phyloP scores from a whole-genome alignment of 2,329 filamentous ascomycete genomes.

The Pseudogymnoascus sp. region DNA sequence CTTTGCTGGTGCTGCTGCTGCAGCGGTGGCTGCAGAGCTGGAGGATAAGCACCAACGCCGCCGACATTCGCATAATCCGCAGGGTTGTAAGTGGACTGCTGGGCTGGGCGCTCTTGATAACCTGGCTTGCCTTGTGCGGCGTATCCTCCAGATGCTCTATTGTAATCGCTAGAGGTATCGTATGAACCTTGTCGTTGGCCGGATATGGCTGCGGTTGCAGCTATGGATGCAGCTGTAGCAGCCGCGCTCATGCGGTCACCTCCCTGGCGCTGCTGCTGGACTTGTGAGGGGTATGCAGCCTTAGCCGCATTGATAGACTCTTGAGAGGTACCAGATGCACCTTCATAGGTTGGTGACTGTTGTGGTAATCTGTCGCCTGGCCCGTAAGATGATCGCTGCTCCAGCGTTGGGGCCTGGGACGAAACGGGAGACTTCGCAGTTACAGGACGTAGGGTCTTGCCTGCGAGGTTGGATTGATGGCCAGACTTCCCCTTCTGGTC shows the following conservation, averaged over 20 bases:
- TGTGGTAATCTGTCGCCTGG: constrained; percentile 22
- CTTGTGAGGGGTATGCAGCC: constrained; percentile 45
- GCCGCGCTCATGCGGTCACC: constrained; percentile 47
- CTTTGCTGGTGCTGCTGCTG: constrained; percentile 33
- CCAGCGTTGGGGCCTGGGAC: constrained; percentile 18
- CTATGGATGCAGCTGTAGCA: constrained; percentile 45
- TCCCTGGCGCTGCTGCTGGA: constrained; percentile 35
- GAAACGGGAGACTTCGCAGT: constrained; percentile 13
- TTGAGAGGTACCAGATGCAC: constrained; percentile 36
- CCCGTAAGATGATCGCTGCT: constrained; percentile 25
- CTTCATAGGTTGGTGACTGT: constrained; percentile 31
- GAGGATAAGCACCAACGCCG: constrained; percentile 47
- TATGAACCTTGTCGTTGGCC: constrained; percentile 31
- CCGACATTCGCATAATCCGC: constrained; percentile 64
- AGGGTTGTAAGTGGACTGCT: constrained; percentile 68
- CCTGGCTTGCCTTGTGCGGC: constrained; percentile 12
- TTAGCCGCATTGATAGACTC: constrained; percentile 60
- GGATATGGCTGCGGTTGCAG: constrained; percentile 54
- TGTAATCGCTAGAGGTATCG: constrained; percentile 27
- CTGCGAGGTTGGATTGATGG: constrained; percentile 22
- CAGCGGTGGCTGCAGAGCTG: constrained; percentile 28
- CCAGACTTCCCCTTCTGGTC: constrained; percentile 33
- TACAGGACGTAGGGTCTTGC: constrained; percentile 23
- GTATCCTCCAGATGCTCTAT: constrained; percentile 20
- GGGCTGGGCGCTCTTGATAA: constrained; percentile 31